Percentiles rank a stretch among this genome's conserved stretches.
Conservation (phyloP, 1,139 yeast genomes). For the Schizosaccharomyces versatilis region DNA sequence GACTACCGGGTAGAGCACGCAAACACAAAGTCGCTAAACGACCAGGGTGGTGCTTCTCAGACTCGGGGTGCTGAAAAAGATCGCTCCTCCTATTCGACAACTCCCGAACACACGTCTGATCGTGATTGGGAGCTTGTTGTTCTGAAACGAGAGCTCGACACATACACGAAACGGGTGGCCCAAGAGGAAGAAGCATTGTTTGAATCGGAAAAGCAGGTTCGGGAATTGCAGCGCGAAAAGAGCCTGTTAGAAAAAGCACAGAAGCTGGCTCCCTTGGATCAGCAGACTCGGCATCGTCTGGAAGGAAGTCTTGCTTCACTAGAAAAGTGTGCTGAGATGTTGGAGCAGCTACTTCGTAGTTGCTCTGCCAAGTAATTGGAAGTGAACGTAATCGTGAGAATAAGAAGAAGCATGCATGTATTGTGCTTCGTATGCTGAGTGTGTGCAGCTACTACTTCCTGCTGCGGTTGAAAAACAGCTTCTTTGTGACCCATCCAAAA, state of each 20-base stretch:
- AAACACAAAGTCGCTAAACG: not conserved
- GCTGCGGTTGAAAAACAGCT: not conserved
- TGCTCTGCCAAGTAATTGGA: not conserved
- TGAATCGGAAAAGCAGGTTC: not conserved
- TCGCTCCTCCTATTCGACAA: not conserved
- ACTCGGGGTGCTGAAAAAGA: too few species aligned
- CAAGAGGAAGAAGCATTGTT: too few species aligned
- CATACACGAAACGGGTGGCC: not conserved
- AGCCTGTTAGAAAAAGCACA: too few species aligned
- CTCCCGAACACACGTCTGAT: not conserved
- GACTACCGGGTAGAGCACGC: constrained; percentile 24
- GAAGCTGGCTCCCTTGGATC: too few species aligned
- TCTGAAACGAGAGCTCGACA: not conserved
- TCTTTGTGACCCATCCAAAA: not conserved
- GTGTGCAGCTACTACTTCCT: too few species aligned
- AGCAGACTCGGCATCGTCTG: too few species aligned
- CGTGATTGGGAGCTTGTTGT: not conserved
- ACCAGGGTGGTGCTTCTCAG: too few species aligned
- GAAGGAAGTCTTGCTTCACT: too few species aligned
- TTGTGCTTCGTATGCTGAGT: too few species aligned
- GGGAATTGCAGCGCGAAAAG: not conserved
- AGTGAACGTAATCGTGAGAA: not conserved
- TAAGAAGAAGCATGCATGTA: not conserved
- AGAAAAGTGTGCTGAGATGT: not conserved
- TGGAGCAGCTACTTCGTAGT: not conserved